Conservation (phyloP, 208 protist genomes). For the Eutreptiella sp. region DNA sequence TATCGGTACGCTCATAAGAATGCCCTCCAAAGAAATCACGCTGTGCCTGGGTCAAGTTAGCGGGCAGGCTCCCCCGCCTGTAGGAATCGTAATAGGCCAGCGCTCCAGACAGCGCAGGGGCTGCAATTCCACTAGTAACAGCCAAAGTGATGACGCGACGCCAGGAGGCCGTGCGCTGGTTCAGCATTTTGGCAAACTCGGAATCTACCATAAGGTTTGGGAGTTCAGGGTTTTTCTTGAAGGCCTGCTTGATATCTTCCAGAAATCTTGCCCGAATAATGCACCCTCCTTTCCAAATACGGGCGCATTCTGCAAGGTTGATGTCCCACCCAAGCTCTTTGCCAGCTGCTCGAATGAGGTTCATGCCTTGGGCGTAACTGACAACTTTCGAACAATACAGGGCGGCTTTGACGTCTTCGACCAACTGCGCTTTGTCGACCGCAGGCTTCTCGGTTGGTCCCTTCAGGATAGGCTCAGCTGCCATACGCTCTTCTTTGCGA, state of each 20-base stretch:
- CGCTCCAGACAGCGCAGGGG: conserved; percentile 53
- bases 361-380: conserved; percentile 78
- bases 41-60: conserved; percentile 74
- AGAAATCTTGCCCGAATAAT: conserved; percentile 81
- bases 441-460: conserved; percentile 16
- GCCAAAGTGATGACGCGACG: conserved; percentile 41
- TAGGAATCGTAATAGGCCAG: conserved; percentile 74
- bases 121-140: conserved; percentile 51
- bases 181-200: conserved; percentile 53
- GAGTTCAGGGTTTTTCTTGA: conserved; percentile 45
- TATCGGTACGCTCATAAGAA: conserved; percentile 69
- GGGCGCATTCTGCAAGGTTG: conserved; percentile 57
- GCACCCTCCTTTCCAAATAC: conserved; percentile 82
- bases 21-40: conserved; percentile 87
- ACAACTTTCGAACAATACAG: conserved; percentile 65
- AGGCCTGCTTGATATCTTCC: conserved; percentile 62
- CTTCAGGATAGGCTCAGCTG: conserved; percentile 33
- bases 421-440: conserved; percentile 37
- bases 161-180: conserved; percentile 38
- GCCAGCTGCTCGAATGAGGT: conserved; percentile 45
- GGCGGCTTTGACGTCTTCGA: conserved; percentile 53
- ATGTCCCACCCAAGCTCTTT: conserved; percentile 52
- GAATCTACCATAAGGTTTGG: conserved; percentile 53
- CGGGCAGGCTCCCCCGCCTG: conserved; percentile 46
- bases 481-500: conserved; percentile 78